Percentiles rank a stretch among this genome's conserved stretches.
These are phyloP conservation scores for Lentinula detonsa DNA, from an alignment of 768 basidiomycete species.

Conservation along the genomic window DNA sequence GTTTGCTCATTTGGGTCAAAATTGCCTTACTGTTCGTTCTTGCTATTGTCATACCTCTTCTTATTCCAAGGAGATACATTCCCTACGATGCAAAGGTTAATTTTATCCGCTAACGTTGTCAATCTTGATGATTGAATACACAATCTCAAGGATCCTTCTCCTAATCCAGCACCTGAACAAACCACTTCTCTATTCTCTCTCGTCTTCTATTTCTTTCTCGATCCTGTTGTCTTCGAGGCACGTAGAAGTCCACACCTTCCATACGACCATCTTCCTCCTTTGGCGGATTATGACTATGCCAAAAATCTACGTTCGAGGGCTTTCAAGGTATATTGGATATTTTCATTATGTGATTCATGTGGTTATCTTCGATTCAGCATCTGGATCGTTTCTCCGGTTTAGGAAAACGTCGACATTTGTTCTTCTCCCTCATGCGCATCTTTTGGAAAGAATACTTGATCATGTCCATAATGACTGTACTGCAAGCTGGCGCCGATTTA, in stretches of 20 bases:
- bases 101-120: not conserved
- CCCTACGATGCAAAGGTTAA: conserved; percentile 42
- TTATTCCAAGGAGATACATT: conserved; percentile 42
- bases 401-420: conserved; percentile 2
- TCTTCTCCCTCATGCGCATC: not conserved
- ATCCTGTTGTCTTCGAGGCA: conserved; percentile 15
- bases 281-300: conserved; percentile 23
- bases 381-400: not conserved
- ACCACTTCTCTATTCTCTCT: conserved; percentile 26
- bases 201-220: conserved; percentile 28
- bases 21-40: conserved; percentile 26
- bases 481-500: not conserved
- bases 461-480: not conserved
- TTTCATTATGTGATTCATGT: not conserved
- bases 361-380: not conserved
- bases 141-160: conserved; percentile 1
- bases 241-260: conserved; percentile 12
- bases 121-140: not conserved
- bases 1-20: conserved; percentile 23
- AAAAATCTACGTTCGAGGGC: not conserved
- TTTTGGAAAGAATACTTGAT: not conserved
- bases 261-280: conserved; percentile 20
- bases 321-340: not conserved
- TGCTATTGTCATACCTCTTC: conserved; percentile 42
- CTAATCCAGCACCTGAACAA: conserved; percentile 24